Conservation (phyloP, 1,139 yeast genomes). For the Chernovozyma aurita region DNA sequence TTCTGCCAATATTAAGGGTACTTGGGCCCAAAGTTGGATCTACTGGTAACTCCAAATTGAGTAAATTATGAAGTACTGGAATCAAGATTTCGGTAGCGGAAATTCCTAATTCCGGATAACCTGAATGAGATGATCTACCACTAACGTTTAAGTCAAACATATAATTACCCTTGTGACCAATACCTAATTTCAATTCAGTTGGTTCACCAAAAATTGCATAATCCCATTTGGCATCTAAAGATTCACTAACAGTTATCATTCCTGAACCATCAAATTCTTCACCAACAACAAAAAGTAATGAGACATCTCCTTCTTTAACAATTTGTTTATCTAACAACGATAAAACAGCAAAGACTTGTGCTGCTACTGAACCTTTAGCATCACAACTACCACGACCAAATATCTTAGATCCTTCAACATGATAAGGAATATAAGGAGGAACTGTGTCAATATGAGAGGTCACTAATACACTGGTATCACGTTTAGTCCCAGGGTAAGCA, state of each 20-base stretch:
- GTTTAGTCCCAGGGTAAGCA: conserved; percentile 46
- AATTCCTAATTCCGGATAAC: conserved; percentile 66
- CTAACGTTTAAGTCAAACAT: conserved; percentile 37
- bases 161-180: conserved; percentile 63
- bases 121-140: conserved; percentile 65
- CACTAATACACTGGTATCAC: conserved; percentile 47
- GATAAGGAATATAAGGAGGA: conserved; percentile 59
- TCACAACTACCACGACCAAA: conserved; percentile 67
- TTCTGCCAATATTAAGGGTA: conserved; percentile 56
- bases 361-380: conserved; percentile 66
- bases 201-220: conserved; percentile 72
- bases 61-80: conserved; percentile 37
- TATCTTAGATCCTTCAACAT: conserved; percentile 44
- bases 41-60: conserved; percentile 39
- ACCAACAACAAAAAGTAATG: conserved; percentile 61
- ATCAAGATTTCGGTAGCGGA: conserved; percentile 58
- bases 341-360: conserved; percentile 52
- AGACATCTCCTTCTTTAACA: conserved; percentile 50
- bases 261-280: conserved; percentile 67
- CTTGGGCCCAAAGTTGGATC: conserved; percentile 56
- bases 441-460: conserved; percentile 73
- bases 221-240: conserved; percentile 50
- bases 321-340: conserved; percentile 35
- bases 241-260: conserved; percentile 41
- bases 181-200: conserved; percentile 63